Evolutionary conservation across 179 eudicot genomes (phyloP), one percentile per base, ranked within the genome.

Genomic region (Beta macrorhiza): DNA sequence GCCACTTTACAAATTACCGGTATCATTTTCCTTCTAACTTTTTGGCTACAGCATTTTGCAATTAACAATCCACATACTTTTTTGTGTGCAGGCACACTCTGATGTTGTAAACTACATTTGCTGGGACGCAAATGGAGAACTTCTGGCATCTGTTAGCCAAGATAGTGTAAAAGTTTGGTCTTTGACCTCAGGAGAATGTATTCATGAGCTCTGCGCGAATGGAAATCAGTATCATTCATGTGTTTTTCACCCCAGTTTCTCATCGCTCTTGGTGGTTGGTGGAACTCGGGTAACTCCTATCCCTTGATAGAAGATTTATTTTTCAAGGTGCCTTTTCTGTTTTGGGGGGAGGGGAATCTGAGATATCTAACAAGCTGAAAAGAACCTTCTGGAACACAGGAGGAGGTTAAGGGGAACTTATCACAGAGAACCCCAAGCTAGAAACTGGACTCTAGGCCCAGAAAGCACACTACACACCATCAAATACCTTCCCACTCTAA

Each of bases 121-220:
- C 84, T 96, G 99, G 99, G 99, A 96, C 89, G 87, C 87, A 47
- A 91, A 64, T 67, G 99, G 99, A 74, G 93, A 94, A 56, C 88
- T 78, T 62, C 78, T 96, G 87, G 98, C 97, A 56, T 92, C 94
- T 79, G 98, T 92, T 37, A 92, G 92, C 77, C 90, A 87, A 83
- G 97, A 96, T 67, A 84, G 88, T 67, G 92, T 96, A 68, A 96
- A 90, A 87, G 97, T 96, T 79, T 96, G 99, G 99, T 92, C 98
- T 6, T 80, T 94, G 67, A 45, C 86, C 59, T 84, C 97, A n/a
- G 90, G 97, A 75, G 93, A 92, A 7, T 94, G 93, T 87, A 88
- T 91, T 82, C 97, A 96, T 76, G 99, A 96, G 89, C 86, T 94
- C 82, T 86, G 80, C 80, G 83, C 92, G 72, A 91, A 73, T 68